phyloP scores from a whole-genome alignment of 2,329 filamentous ascomycete genomes.

The Nemania sp. region DNA sequence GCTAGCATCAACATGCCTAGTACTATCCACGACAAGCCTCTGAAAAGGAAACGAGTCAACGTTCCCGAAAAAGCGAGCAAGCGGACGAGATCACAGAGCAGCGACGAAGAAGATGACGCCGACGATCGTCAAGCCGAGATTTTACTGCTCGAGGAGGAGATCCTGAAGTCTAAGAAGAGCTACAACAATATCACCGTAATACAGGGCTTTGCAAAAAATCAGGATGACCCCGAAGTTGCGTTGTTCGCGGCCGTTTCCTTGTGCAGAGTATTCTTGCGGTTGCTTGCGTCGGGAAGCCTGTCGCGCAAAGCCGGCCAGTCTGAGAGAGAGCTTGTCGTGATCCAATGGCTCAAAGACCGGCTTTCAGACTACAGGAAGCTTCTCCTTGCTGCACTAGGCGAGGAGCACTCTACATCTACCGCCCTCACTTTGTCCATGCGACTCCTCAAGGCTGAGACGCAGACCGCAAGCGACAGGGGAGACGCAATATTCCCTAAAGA shows the following conservation, averaged over 20 bases:
- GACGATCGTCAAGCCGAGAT: slow-evolving; percentile 67
- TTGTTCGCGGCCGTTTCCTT: slow-evolving; percentile 77
- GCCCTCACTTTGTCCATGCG: slow-evolving; percentile 81
- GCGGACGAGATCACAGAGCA: slow-evolving; percentile 52
- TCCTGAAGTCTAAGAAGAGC: slow-evolving; percentile 83
- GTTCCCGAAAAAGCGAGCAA: slow-evolving; percentile 53
- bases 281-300: slow-evolving; percentile 75
- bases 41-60: slow-evolving; percentile 58
- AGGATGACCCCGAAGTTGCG: slow-evolving; percentile 57
- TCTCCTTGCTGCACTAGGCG: slow-evolving; percentile 64
- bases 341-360: slow-evolving; percentile 76
- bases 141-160: slow-evolving; percentile 74
- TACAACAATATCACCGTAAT: slow-evolving; percentile 87
- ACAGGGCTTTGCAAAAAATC: slow-evolving; percentile 60
- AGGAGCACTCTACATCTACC: slow-evolving; percentile 67
- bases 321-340: slow-evolving; percentile 74
- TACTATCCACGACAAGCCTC: slow-evolving; percentile 36
- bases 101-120: slow-evolving; percentile 52
- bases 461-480: slow-evolving; percentile 60
- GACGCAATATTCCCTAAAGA: slow-evolving; percentile 70
- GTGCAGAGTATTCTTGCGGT: slow-evolving; percentile 81
- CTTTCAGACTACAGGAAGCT: slow-evolving; percentile 70
- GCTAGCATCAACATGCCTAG: slow-evolving; percentile 35
- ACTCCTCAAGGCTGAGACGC: slow-evolving; percentile 77
- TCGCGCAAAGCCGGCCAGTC: slow-evolving; percentile 65